Evolutionary conservation across 768 basidiomycete genomes (phyloP), one percentile per base, ranked within the genome.

Genomic region (Podaxis sp.): DNA sequence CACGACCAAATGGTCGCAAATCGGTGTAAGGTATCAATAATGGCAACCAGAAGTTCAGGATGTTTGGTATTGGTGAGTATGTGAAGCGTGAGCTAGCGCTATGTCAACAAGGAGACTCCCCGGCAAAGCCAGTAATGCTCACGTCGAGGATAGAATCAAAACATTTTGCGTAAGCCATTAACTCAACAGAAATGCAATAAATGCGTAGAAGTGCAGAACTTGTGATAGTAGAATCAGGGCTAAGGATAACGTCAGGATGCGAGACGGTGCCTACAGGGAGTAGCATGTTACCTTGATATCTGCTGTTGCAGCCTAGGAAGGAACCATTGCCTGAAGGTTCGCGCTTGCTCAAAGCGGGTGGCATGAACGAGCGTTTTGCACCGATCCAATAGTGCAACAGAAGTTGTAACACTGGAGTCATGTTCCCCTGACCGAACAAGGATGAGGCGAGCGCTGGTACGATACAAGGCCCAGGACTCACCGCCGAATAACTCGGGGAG

Each of bases 1-100:
- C 88, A 90, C 11, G 83, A 82, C 91, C 90, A 93, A 51, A 92
- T 85, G 21, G 83, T 80, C 10, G 82, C 79, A 65, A 88, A 87
- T 5, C 88, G 84, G 61, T 84, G 81, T n/a, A 93, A 77, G 4
- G 85, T 85, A 63, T 89, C 85, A n/a, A 91, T 79, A 1, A 90
- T 80, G 0, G 83, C 81, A 3, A 78, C 76, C 27, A 91, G 76
- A 5, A 85, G 73, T 21, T 87, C 82, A 0, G 74, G 70, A 36
- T 82, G 77, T 4, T 75, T 74, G 2, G 82, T 77, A 63, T 82
- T 77, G 52, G 82, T 79, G 56, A 93, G 72, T 35, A 86, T 72
- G 52, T 69, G 77, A 16, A 86, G 69, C 32, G 81, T 83, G 56
- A 87, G 63, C 86, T 88, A 61, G 36, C 21, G 25, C 23, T 54